Percentiles rank a stretch among this genome's conserved stretches.
These are phyloP conservation scores for Prunella vulgaris DNA, from an alignment of 257 asterid genomes.

Conservation along the genomic window DNA sequence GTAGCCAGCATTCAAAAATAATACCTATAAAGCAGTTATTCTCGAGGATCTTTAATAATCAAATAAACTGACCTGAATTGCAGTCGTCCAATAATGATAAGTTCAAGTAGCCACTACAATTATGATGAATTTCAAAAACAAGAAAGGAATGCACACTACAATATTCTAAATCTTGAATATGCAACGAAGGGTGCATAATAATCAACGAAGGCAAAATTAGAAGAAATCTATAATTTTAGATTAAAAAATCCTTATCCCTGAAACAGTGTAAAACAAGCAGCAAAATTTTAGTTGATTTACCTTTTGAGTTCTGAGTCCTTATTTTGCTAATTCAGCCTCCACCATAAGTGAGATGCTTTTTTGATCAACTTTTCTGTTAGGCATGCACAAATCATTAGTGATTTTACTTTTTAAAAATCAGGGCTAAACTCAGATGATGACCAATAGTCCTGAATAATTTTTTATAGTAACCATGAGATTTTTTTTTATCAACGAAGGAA, in stretches of 20 bases:
- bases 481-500: not conserved
- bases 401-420: not conserved
- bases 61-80: constrained; percentile 8
- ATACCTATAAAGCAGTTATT: not conserved
- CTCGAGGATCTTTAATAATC: not conserved
- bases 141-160: not conserved
- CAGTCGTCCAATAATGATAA: not conserved
- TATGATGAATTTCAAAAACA: not conserved
- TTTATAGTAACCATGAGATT: not conserved
- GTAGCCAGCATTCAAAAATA: constrained; percentile 1
- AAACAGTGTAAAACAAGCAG: constrained; percentile 2
- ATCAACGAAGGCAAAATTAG: not conserved
- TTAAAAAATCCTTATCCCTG: not conserved
- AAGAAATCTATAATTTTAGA: not conserved
- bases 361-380: not conserved
- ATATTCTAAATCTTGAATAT: not conserved
- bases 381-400: not conserved
- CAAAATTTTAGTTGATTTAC: not conserved
- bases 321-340: not conserved
- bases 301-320: constrained; percentile 7
- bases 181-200: not conserved
- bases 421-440: not conserved
- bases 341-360: not conserved
- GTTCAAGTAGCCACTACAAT: not conserved
- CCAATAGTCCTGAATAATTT: not conserved